Evolutionary conservation across 176 grass and related monocot species (phyloP).

Genomic region (Neostapfia colusana): DNA sequence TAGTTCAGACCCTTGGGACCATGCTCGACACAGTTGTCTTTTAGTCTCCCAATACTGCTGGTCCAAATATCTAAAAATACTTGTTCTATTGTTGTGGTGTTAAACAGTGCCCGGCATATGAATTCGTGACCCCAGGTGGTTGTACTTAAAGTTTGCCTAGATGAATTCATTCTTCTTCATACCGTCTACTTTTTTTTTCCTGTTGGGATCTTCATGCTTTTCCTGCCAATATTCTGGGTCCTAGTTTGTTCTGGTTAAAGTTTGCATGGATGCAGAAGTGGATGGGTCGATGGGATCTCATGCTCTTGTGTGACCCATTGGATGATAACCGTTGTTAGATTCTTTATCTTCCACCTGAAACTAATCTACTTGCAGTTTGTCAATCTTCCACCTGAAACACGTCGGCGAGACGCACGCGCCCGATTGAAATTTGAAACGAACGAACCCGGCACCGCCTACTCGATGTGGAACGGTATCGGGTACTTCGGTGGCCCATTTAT

Average conservation of each 20-base stretch:
- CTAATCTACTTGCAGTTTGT: too few species aligned
- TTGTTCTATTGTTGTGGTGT: conserved; percentile 6
- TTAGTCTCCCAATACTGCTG: conserved; percentile 35
- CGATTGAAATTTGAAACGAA: too few species aligned
- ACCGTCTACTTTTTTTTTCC: neutral
- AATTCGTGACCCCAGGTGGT: neutral
- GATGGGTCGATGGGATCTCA: neutral
- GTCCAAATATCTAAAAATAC: conserved; percentile 8
- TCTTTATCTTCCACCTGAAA: too few species aligned
- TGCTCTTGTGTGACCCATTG: neutral
- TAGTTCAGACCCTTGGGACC: conserved; percentile 92
- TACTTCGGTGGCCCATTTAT: too few species aligned
- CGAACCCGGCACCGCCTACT: too few species aligned
- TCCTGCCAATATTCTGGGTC: neutral
- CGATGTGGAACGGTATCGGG: too few species aligned
- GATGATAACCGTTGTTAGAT: too few species aligned
- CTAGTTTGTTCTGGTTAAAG: neutral
- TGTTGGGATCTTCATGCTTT: neutral
- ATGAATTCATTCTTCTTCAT: neutral
- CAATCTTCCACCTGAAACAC: too few species aligned
- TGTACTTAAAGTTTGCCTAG: neutral
- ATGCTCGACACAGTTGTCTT: conserved; percentile 99
- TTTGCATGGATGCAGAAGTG: neutral
- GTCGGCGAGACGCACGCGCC: too few species aligned
- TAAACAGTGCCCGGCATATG: neutral